Conservation (phyloP, 306 rosid species). For the Medicago lupulina region DNA sequence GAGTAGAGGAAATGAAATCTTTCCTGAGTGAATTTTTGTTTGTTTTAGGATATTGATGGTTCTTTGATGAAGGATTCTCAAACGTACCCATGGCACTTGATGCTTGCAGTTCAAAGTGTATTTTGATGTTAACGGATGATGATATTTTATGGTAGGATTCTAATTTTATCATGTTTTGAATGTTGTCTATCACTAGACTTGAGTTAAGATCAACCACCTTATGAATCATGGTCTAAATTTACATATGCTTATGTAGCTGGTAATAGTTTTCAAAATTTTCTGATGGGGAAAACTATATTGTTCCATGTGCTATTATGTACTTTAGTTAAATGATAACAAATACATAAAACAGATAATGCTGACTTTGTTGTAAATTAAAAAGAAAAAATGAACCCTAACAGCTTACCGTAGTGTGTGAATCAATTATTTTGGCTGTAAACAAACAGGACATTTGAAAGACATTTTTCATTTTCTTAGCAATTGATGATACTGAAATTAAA, state of each 20-base stretch:
- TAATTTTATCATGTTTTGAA: background rate
- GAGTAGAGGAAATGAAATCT: background rate
- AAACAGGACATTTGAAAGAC: conserved; percentile 1
- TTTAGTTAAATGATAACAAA: background rate
- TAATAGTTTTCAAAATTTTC: background rate
- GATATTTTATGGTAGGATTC: background rate
- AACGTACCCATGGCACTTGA: background rate
- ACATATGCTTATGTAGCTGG: background rate
- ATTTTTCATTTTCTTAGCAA: background rate
- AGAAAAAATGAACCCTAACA: too few relatives aligned
- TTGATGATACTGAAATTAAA: conserved; percentile 19
- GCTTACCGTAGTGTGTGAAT: background rate
- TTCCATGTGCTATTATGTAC: background rate
- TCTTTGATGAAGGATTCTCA: background rate
- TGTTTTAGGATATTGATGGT: background rate
- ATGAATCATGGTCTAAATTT: background rate
- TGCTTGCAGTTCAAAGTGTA: background rate
- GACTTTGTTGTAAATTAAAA: background rate
- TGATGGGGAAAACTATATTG: background rate
- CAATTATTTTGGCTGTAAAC: background rate
- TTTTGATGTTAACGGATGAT: background rate
- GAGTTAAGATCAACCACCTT: background rate
- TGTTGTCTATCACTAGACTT: background rate
- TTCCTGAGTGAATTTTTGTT: background rate
- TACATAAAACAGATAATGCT: background rate